phyloP scores from a whole-genome alignment of 1,139 yeast species.

The Protomyces pachydermus region DNA sequence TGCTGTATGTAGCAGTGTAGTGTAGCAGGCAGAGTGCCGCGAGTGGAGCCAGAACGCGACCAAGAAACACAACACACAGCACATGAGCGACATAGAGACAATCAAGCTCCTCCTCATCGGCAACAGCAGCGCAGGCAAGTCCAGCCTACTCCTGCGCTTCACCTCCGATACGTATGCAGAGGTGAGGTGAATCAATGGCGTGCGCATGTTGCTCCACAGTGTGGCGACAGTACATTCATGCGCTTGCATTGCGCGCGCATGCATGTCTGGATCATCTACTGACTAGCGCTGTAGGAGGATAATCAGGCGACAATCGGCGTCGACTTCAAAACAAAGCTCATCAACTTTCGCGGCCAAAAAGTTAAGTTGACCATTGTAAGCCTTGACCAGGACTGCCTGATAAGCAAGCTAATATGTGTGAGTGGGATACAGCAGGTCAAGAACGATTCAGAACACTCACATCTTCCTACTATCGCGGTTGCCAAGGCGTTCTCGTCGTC shows the following conservation, averaged over 20 bases:
- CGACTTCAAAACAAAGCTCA: conserved; percentile 20
- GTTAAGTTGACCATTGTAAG: conserved; percentile 18
- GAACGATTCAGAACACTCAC: conserved; percentile 24
- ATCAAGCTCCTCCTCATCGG: conserved; percentile 24
- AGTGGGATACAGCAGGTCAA: conserved; percentile 24
- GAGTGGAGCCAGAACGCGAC: too few species aligned
- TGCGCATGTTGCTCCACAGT: neutral
- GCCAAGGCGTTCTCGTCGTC: conserved; percentile 20
- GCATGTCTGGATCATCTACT: neutral
- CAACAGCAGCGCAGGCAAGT: conserved; percentile 19
- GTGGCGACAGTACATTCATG: neutral
- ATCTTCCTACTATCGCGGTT: conserved; percentile 20
- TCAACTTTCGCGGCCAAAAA: conserved; percentile 4
- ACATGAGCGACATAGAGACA: conserved; percentile 20
- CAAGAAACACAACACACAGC: too few species aligned
- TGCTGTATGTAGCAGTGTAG: too few species aligned
- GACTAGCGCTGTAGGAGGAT: conserved; percentile 14
- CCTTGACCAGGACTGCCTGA: too few species aligned
- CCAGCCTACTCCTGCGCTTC: conserved; percentile 22
- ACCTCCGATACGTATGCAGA: neutral
- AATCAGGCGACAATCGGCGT: conserved; percentile 25
- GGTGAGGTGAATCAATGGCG: neutral
- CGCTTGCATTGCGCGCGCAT: neutral
- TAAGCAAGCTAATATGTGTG: neutral
- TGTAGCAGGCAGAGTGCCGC: too few species aligned